These are phyloP conservation scores for Verticillium alfalfae DNA, from an alignment of 2,329 filamentous ascomycete genomes.

Conservation along the genomic window DNA sequence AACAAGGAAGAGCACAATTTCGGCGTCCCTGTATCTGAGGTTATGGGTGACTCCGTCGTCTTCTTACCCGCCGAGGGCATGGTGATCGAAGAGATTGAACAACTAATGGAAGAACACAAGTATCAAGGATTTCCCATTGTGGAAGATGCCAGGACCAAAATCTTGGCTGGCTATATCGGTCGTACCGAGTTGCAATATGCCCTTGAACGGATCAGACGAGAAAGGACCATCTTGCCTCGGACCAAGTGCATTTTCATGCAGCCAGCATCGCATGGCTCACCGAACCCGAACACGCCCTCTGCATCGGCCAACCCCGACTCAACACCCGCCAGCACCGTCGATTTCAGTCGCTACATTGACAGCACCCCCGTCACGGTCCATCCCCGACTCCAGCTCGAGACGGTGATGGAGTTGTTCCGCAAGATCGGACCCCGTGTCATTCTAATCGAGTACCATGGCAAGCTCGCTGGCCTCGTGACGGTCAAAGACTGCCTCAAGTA, in stretches of 20 bases:
- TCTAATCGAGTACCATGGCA: conserved; percentile 83
- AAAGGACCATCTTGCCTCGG: conserved; percentile 58
- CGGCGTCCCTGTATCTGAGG: conserved; percentile 84
- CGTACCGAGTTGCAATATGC: conserved; percentile 89
- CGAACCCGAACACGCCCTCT: conserved; percentile 27
- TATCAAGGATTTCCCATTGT: conserved; percentile 94
- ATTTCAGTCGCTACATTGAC: conserved; percentile 86
- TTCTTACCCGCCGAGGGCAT: conserved; percentile 71
- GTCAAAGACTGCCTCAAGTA: conserved; percentile 97
- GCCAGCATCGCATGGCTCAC: conserved; percentile 6
- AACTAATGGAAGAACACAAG: conserved; percentile 67
- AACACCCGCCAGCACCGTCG: conserved; percentile 53
- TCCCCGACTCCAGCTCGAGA: conserved; percentile 85
- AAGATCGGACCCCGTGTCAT: conserved; percentile 96
- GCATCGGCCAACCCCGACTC: conserved; percentile 54
- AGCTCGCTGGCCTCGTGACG: conserved; percentile 79
- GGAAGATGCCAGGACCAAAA: conserved; percentile 64
- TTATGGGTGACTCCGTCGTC: conserved; percentile 76
- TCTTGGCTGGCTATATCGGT: conserved; percentile 85
- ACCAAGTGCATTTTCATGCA: conserved; percentile 71
- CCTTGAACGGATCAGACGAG: conserved; percentile 70
- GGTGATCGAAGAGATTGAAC: conserved; percentile 70
- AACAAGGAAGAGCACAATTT: conserved; percentile 98
- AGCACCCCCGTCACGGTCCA: conserved; percentile 86
- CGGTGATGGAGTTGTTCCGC: conserved; percentile 97